Conservation (phyloP, 2,329 filamentous ascomycete genomes). For the Alternaria brassicae region DNA sequence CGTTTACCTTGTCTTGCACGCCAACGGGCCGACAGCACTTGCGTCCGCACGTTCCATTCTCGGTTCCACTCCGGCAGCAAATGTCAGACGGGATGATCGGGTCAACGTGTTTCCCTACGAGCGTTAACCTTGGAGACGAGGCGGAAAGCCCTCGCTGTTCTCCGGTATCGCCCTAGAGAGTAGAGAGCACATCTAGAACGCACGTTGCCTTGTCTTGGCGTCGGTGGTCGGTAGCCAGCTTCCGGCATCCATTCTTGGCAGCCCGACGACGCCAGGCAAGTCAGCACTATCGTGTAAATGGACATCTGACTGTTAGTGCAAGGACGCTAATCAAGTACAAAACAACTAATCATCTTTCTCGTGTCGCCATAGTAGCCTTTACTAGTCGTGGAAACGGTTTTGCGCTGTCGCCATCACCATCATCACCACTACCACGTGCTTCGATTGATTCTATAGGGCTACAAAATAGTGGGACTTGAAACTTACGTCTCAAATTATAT, state of each 20-base stretch:
- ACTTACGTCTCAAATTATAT: neutral
- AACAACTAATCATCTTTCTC: neutral
- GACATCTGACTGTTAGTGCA: neutral
- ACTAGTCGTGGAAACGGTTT: neutral
- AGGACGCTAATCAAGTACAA: neutral
- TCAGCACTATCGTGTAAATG: neutral
- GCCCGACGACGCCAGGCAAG: neutral
- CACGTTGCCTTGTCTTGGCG: neutral
- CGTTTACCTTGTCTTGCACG: neutral
- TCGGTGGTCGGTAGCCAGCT: neutral
- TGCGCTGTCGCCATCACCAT: neutral
- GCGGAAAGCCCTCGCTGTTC: too few species aligned
- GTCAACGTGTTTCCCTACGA: neutral
- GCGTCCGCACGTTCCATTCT: neutral
- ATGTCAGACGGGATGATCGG: neutral
- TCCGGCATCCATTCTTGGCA: neutral
- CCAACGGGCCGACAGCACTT: slow-evolving; percentile 1
- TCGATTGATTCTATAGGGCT: too few species aligned
- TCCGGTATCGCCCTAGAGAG: too few species aligned
- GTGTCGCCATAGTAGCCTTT: neutral
- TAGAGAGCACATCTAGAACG: too few species aligned
- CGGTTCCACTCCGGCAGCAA: neutral
- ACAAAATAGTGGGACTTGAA: neutral
- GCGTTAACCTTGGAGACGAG: neutral
- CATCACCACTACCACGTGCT: too few species aligned